Conservation (phyloP, 228 moss, liverwort and hornwort genomes). For the Sphagnum magellanicum region DNA sequence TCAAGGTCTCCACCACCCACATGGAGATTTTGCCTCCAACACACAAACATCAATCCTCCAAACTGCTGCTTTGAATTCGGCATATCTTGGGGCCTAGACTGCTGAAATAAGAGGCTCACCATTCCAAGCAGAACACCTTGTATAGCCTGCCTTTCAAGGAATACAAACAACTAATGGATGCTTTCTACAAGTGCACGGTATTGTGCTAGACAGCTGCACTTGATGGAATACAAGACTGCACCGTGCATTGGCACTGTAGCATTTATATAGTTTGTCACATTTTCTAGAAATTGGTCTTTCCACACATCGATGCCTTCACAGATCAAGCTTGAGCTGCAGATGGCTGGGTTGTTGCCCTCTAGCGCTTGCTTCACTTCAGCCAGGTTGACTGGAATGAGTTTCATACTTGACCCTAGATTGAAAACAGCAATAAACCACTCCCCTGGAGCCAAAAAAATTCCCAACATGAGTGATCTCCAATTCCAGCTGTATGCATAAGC, state of each 20-base stretch:
- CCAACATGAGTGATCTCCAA: background rate
- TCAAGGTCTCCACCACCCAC: too few species aligned
- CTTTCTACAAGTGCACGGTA: too few species aligned
- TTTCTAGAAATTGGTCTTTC: background rate
- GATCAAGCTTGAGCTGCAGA: background rate
- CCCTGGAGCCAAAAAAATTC: background rate
- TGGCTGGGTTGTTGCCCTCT: background rate
- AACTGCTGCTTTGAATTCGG: too few species aligned
- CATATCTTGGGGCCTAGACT: too few species aligned
- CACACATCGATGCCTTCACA: slow-evolving; percentile 3
- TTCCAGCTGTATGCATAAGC: background rate
- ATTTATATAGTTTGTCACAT: background rate
- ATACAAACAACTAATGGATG: too few species aligned
- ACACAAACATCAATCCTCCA: too few species aligned
- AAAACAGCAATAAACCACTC: slow-evolving; percentile 6
- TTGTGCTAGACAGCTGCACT: background rate
- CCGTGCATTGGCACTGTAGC: slow-evolving; percentile 4
- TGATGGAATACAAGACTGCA: background rate
- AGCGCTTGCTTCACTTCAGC: slow-evolving; percentile 1
- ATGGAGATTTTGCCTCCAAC: too few species aligned
- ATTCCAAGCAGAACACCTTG: too few species aligned
- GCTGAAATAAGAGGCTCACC: too few species aligned
- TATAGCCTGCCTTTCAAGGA: too few species aligned
- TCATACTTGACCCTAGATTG: background rate
- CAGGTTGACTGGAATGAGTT: slow-evolving; percentile 1